Evolutionary conservation across 208 protist species (phyloP).

Genomic region (Plasmodiophora brassicae): DNA sequence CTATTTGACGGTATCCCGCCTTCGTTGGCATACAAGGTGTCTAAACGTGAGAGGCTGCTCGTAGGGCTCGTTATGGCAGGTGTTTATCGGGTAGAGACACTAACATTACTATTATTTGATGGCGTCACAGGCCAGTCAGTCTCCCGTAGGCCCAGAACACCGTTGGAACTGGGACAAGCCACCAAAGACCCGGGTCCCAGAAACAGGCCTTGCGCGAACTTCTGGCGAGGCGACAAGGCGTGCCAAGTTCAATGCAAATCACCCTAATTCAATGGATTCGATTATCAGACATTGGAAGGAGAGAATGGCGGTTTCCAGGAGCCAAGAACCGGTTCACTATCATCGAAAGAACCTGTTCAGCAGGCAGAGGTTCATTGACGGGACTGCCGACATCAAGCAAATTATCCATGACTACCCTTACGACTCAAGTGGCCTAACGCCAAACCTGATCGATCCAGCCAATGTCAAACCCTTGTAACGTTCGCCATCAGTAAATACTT

Average conservation of each 20-base stretch:
- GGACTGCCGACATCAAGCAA: neutral
- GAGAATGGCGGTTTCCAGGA: neutral
- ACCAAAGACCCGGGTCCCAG: neutral
- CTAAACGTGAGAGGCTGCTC: neutral
- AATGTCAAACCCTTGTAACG: neutral
- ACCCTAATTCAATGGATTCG: constrained; percentile 6
- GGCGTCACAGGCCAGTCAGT: neutral
- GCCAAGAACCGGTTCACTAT: neutral
- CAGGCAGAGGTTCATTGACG: constrained; percentile 7
- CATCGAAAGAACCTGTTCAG: neutral
- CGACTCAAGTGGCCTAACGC: neutral
- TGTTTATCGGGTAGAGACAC: neutral
- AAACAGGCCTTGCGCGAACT: neutral
- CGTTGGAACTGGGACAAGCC: constrained; percentile 6
- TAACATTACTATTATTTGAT: neutral
- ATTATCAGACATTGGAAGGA: neutral
- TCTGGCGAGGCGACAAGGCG: neutral
- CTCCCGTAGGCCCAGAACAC: neutral
- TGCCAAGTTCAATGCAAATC: neutral
- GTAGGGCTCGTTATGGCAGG: too few relatives aligned
- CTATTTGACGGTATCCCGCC: neutral
- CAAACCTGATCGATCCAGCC: neutral
- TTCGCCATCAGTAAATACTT: too few relatives aligned
- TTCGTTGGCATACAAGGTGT: neutral
- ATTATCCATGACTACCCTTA: constrained; percentile 21